Base-by-base conservation (phyloP, 192 early-diverging fungal species). In the Coemansia sp. region DNA sequence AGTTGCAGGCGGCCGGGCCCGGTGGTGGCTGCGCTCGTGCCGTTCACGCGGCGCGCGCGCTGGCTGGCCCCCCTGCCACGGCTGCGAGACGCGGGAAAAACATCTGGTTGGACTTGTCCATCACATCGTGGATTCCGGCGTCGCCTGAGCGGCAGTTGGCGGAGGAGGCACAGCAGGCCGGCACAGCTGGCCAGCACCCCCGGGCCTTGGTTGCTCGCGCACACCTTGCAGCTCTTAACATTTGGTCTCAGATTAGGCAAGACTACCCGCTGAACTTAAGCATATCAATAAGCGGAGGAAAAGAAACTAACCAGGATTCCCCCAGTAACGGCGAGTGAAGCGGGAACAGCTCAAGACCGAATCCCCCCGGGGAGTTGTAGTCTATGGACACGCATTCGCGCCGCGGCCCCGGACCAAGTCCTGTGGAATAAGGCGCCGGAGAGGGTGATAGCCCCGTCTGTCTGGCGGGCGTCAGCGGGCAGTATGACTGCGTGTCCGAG, bases 241-340 rank as follows among this genome's bases (percentile, higher is more conserved):
- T 59, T 60, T 70, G 80, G 80, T 71, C 77, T 82, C 78, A 85
- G 63, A 66, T 85, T 72, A 83, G 65, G 76, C 66, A 76, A 75
- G 84, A 81, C 56, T 80, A 85, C 80, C 82, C 81, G 79, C 84
- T 85, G 84, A 85, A 85, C 79, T 87, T 87, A 85, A 85, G 85
- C 82, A 85, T 87, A 87, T 87, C 79, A 87, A 84, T 84, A 87
- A 87, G 82, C 81, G 81, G 84, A 86, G 83, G 86, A 86, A 87
- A 82, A 87, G 83, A 86, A 87, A 85, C 76, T 86, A 85, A 87
- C 82, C 80, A 84, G 75, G 84, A 87, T 87, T 85, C 80, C 83
- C 82, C 67, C 77, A 86, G 83, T 86, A 84, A 85, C 81, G 82
- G 85, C 82, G 84, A 87, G 80, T 82, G 84, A 87, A 86, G 79